phyloP scores from a whole-genome alignment of 257 asterid species.

The Prunella vulgaris region DNA sequence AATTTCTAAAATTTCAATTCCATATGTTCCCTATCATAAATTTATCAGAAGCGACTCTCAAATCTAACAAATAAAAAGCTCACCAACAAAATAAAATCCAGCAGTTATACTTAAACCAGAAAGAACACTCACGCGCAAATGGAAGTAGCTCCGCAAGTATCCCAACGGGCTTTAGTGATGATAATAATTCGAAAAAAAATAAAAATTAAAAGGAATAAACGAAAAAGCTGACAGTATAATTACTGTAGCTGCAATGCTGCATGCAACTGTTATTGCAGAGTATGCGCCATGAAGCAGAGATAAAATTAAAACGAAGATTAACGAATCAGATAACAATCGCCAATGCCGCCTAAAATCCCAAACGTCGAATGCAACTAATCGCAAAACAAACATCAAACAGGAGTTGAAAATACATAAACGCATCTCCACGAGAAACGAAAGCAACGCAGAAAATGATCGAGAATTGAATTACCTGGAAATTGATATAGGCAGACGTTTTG shows the following conservation, averaged over 20 bases:
- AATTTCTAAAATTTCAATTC: not conserved
- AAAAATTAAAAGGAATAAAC: not conserved
- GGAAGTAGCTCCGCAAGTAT: not conserved
- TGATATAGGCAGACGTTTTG: not conserved
- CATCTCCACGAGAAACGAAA: not conserved
- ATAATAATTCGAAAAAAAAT: not conserved
- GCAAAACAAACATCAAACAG: not conserved
- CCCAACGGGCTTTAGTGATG: not conserved
- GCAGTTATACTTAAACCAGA: too few relatives aligned
- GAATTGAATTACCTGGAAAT: constrained; percentile 14
- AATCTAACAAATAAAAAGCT: not conserved
- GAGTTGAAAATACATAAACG: not conserved
- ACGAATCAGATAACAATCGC: not conserved
- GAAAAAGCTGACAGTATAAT: not conserved
- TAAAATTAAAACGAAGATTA: not conserved
- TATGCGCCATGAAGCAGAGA: not conserved
- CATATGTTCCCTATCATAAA: not conserved
- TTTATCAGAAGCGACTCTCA: not conserved
- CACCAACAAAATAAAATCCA: not conserved
- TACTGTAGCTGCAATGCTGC: constrained; percentile 6
- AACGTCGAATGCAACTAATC: not conserved
- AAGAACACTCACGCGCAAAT: not conserved
- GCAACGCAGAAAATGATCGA: not conserved
- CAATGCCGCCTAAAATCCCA: not conserved
- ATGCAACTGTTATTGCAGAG: constrained; percentile 13